Evolutionary conservation across 139 green algal species (phyloP), one percentile per base, ranked within the genome.

Genomic region (Micromonas commoda): DNA sequence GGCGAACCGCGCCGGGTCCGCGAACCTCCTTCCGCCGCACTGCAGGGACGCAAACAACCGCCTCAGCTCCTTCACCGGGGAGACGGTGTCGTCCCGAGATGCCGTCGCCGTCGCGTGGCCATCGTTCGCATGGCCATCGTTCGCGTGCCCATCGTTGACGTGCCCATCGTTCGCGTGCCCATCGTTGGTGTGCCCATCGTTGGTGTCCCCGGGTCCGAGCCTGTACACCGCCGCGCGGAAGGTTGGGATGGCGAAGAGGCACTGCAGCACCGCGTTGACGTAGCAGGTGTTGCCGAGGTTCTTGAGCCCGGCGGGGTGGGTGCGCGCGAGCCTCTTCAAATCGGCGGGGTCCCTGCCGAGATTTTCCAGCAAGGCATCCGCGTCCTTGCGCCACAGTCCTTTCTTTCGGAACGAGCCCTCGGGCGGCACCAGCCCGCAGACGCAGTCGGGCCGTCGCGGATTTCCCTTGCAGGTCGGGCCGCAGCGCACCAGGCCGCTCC

Each of bases 241-340:
- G 1, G 78, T 75, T 5, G 75, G 77, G 16, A 87, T 86, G 45
- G 85, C 82, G 80, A 89, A 92, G 32, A 97, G 82, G 79, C 89
- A 91, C 84, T 97, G 45, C 64, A 97, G 82, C 31, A 89, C 90
- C 16, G 77, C 85, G 80, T 94, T 95, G 6, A 91, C 86, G 78
- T 97, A 97, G 87, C 92, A 97, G 2, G 91, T 96, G 83, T 92
- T 92, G 57, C 91, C 92, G 16, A 96, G 83, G 82, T 97, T 97
- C 66, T 79, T 80, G 53, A 97, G 80, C 0, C 92, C 92, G 20
- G 81, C 83, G 32, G 71, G 69, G 0, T 31, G 21, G 0, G 77
- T 72, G 23, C 39, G 32, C 2, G 85, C 86, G 61, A 91, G 81
- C 0, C 61, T 24, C 32, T 39, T 29, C 64, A 76, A 57, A 54